A percentile compares a stretch with the other conserved stretches of the same genome.
Conservation (phyloP, 176 grass and related monocot genomes). For the Musa acuminata region DNA sequence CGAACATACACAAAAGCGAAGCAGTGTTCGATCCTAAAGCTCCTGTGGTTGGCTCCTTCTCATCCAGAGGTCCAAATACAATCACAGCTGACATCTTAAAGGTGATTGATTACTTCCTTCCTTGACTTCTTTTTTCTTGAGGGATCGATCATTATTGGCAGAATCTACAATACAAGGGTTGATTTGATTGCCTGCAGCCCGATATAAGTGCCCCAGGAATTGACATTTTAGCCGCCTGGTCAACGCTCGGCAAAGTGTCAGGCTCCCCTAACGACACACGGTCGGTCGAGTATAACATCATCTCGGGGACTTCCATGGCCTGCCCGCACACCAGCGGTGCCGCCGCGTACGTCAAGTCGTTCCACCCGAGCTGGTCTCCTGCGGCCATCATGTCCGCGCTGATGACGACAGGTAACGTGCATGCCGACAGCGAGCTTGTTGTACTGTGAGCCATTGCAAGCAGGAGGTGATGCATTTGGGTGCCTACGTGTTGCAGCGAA, state of each 20-base stretch:
- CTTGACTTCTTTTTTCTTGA: neutral
- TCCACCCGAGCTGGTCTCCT: conserved; percentile 49
- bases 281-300: conserved; percentile 22
- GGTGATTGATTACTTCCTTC: conserved; percentile 13
- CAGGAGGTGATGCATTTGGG: neutral
- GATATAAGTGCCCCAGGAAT: conserved; percentile 39
- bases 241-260: neutral
- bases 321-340: conserved; percentile 22
- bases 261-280: neutral
- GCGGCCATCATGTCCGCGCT: conserved; percentile 46
- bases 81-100: conserved; percentile 37
- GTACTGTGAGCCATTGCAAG: neutral
- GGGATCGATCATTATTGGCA: neutral
- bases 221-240: conserved; percentile 42
- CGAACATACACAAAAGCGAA: conserved; percentile 24
- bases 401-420: conserved; percentile 33
- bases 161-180: neutral
- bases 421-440: neutral
- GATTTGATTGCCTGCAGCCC: conserved; percentile 20
- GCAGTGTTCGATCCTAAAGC: neutral
- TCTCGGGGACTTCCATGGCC: conserved; percentile 40
- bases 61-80: conserved; percentile 40
- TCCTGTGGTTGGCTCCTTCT: conserved; percentile 26
- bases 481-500: conserved; percentile 12
- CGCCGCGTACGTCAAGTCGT: conserved; percentile 36